Base-by-base conservation (phyloP, 768 basidiomycete species). In the Lactarius evosmus region DNA sequence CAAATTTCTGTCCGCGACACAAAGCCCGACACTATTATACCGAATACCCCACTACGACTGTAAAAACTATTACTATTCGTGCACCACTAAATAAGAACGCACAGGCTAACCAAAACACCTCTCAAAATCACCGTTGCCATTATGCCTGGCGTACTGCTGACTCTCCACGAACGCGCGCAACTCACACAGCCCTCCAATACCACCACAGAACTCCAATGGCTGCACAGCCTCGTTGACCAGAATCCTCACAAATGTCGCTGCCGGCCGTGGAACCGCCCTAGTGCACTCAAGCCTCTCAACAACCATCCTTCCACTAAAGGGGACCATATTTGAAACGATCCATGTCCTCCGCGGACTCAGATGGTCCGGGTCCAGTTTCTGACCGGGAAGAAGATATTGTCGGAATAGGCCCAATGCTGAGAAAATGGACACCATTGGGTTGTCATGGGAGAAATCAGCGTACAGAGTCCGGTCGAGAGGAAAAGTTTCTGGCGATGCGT, bases 381-480 rank as follows among this genome's bases (percentile, higher is more conserved):
- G 66, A 8, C 7, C 25, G 9, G 58, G 64, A 6, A 66, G 58
- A 9, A 54, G 44, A 41, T 38, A 7, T 30, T 67, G 65, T 58
- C 63, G 65, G 70, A 75, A 76, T 40, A 76, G 71, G 16, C 82
- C 92, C 74, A 84, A 61, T 71, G 90, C 75, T 74, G 80, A 71
- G 67, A 86, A 88, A 55, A 94, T 87, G 38, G 90, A 86, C 46
- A 90, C 77, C 84, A 95, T 90, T 70, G 88, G 79, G 72, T 93
- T 91, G 72, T 94, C 92, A 72, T 95, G 92, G 8, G 89, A 84
- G 73, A 95, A 93, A 74, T 95, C 92, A 25, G 82, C 85, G 69
- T 89, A 91, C 50, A 91, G 70, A 6, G 78, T 77, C 63, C 83
- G 82, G 63, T 85, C 69, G 14, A 90, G 79, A 0, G 92, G 91